phyloP scores from a whole-genome alignment of 257 asterid species.

The Solanum corneliomulleri region DNA sequence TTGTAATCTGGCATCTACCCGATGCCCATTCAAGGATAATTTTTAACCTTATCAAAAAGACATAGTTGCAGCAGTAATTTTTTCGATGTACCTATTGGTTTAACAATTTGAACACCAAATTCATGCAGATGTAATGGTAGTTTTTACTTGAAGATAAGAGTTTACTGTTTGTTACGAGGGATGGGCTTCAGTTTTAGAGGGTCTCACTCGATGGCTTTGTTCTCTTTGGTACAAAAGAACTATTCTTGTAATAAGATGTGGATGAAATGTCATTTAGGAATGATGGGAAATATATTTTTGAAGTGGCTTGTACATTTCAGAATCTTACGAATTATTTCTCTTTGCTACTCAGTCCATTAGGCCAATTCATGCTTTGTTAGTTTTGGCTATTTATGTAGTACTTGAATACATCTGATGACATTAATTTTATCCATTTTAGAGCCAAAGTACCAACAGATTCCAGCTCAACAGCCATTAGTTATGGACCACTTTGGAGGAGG shows the following conservation, averaged over 20 bases:
- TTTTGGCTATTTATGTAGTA: background rate
- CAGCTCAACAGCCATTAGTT: background rate
- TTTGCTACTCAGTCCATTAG: background rate
- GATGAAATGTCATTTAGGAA: background rate
- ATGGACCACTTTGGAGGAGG: conserved; percentile 85
- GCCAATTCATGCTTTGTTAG: background rate
- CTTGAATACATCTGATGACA: background rate
- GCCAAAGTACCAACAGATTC: background rate
- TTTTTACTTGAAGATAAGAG: background rate
- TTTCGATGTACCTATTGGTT: background rate
- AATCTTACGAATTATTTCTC: background rate
- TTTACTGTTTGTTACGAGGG: background rate
- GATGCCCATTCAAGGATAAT: background rate
- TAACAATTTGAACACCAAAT: background rate
- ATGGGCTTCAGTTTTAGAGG: background rate
- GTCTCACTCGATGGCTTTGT: background rate
- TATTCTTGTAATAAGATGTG: background rate
- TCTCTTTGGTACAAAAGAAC: background rate
- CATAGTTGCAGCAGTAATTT: background rate
- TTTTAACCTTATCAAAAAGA: background rate
- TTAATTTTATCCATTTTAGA: background rate
- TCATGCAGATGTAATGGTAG: background rate
- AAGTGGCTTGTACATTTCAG: background rate
- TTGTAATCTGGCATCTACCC: background rate
- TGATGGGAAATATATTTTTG: background rate